Percentiles rank a stretch among this genome's conserved stretches.
Evolutionary conservation across 345 rosid genomes (phyloP).

Genomic region (Raphanus sativus): DNA sequence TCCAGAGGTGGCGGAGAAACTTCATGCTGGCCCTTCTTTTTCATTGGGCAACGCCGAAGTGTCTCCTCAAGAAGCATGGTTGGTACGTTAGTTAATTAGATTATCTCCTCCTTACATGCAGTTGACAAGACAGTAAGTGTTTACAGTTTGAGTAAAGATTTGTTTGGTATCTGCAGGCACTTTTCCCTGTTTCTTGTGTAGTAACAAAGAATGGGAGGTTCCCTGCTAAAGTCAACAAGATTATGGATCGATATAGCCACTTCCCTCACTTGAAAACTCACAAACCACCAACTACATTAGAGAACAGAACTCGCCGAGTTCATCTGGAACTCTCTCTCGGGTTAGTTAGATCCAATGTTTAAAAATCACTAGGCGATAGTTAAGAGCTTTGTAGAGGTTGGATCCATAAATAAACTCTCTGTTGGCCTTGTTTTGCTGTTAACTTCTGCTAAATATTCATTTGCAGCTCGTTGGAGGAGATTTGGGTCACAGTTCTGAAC

Average conservation of each 20-base stretch:
- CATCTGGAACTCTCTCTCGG: conserved; percentile 87
- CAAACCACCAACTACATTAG: conserved; percentile 42
- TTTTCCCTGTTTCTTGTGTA: conserved; percentile 70
- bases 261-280: conserved; percentile 60
- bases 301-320: conserved; percentile 65
- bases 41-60: conserved; percentile 48
- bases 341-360: conserved; percentile 45
- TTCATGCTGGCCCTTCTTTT: conserved; percentile 52
- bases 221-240: conserved; percentile 57
- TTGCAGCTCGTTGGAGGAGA: conserved; percentile 79
- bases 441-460: not conserved
- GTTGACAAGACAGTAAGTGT: not conserved
- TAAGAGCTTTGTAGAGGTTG: too few relatives aligned
- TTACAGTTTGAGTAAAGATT: conserved; percentile 1
- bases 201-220: conserved; percentile 73
- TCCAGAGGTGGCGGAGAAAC: conserved; percentile 64
- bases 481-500: conserved; percentile 94
- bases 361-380: not conserved
- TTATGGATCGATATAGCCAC: conserved; percentile 46
- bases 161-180: conserved; percentile 48
- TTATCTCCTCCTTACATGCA: not conserved
- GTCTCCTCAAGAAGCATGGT: conserved; percentile 57
- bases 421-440: too few relatives aligned
- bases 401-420: too few relatives aligned
- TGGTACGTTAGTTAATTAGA: conserved; percentile 49